Percentiles rank a stretch among this genome's conserved stretches.
Conservation (phyloP, 306 rosid genomes). For the Begonia peltatifolia region DNA sequence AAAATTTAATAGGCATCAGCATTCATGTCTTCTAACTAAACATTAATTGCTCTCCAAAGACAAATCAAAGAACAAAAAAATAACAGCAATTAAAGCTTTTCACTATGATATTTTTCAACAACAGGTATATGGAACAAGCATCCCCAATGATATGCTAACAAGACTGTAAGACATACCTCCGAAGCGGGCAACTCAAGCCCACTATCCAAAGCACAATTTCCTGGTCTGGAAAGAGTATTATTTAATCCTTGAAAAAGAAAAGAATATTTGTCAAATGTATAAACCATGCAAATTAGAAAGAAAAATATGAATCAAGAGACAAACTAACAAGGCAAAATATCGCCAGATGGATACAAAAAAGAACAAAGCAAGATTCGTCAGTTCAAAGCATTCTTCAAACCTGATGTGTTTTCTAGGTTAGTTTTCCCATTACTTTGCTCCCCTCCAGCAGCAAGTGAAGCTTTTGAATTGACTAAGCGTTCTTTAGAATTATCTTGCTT, state of each 20-base stretch:
- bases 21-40: too few relatives aligned
- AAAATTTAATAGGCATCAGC: too few relatives aligned
- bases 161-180: constrained; percentile 35
- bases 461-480: constrained; percentile 40
- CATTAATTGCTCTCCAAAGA: too few relatives aligned
- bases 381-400: constrained; percentile 20
- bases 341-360: constrained; percentile 5
- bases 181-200: constrained; percentile 52
- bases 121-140: too few relatives aligned
- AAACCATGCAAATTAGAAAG: constrained; percentile 8
- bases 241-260: constrained; percentile 36
- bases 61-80: not conserved
- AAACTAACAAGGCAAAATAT: constrained; percentile 7
- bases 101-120: too few relatives aligned
- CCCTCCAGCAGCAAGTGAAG: constrained; percentile 34
- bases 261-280: constrained; percentile 20
- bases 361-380: constrained; percentile 4
- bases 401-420: constrained; percentile 52
- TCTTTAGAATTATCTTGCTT: constrained; percentile 51
- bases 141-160: too few relatives aligned
- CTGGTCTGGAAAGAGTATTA: constrained; percentile 41
- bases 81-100: not conserved
- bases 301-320: constrained; percentile 12
- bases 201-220: constrained; percentile 39
- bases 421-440: constrained; percentile 57